Conservation (phyloP, 1,284 basidiomycete species). For the Leccinum subrobustum region DNA sequence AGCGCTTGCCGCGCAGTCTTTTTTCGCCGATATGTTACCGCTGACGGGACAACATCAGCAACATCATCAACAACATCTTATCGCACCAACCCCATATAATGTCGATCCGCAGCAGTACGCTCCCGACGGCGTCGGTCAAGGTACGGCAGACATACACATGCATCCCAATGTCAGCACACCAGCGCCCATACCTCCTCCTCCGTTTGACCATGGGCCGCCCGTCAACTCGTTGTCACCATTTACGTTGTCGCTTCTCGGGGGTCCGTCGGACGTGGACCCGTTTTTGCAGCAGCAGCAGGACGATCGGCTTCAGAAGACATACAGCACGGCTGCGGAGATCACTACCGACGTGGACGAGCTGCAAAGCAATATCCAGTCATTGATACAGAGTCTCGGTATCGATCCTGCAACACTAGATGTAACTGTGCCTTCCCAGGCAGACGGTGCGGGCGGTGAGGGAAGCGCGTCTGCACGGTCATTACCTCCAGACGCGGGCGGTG, state of each 20-base stretch:
- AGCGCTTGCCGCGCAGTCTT: constrained; percentile 38
- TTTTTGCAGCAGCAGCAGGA: constrained; percentile 38
- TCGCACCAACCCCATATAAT: constrained; percentile 36
- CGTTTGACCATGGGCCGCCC: constrained; percentile 16
- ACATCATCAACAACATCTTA: constrained; percentile 30
- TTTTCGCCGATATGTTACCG: constrained; percentile 25
- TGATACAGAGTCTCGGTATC: constrained; percentile 72
- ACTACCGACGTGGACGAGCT: constrained; percentile 72
- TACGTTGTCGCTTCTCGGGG: constrained; percentile 19
- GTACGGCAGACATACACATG: not conserved
- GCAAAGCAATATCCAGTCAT: constrained; percentile 68
- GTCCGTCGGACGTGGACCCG: constrained; percentile 26
- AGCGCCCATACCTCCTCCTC: constrained; percentile 8
- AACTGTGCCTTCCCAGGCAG: constrained; percentile 14
- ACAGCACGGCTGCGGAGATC: constrained; percentile 64
- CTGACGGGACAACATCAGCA: constrained; percentile 9
- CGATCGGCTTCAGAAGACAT: constrained; percentile 51
- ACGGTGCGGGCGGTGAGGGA: constrained; percentile 7
- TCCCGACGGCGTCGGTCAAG: not conserved
- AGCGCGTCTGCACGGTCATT: not conserved
- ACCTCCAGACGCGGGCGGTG: not conserved
- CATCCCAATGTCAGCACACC: constrained; percentile 6
- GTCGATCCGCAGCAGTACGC: constrained; percentile 12
- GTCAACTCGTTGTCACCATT: constrained; percentile 22
- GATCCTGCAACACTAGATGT: constrained; percentile 44